Evolutionary conservation across 2,329 filamentous ascomycete genomes (phyloP), one percentile per base, ranked within the genome.

Genomic region (Samsoniella hepiali): DNA sequence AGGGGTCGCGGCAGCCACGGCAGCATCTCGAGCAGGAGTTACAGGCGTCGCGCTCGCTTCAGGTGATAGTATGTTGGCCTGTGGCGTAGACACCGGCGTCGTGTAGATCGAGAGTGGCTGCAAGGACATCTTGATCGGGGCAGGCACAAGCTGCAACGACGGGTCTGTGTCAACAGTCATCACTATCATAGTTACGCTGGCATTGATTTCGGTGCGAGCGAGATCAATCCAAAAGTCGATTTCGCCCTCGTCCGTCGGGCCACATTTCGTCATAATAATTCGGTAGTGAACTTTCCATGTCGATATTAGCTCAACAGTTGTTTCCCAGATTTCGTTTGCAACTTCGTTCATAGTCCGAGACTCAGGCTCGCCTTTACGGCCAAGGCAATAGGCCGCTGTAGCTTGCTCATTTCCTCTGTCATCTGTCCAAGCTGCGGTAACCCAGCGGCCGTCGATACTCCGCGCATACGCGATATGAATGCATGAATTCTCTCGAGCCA

Each of bases 371-470:
- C 83, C 79, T 75, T 86, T 82, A 65, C 88, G 79, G 17, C 86
- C 80, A 51, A 94, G 77, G 69, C 89, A 91, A 73, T 93, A 94
- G 0, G 90, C 89, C 0, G 87, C 84, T 17, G 84, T 90, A 67
- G 88, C 86, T 72, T 93, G 90, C 65, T 90, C 86, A 64, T 84
- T 86, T 2, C 91, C 91, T 32, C 84, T 84, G 68, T 87, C 91
- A 71, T 96, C 91, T 1, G 88, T 91, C 91, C 91, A 96, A 0
- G 89, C 89, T 6, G 87, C 89, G 13, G 88, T 89, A 44, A 95
- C 78, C 92, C 92, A 96, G 9, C 88, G 81, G 27, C 89, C 86
- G 72, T 94, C 90, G 11, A 88, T 80, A 70, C 90, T 93, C 62
- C 88, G 83, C 2, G 89, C 85, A 70, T 96, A 96, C 1, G 89